phyloP scores from a whole-genome alignment of 2,329 filamentous ascomycete species.

The Exophiala sp. region DNA sequence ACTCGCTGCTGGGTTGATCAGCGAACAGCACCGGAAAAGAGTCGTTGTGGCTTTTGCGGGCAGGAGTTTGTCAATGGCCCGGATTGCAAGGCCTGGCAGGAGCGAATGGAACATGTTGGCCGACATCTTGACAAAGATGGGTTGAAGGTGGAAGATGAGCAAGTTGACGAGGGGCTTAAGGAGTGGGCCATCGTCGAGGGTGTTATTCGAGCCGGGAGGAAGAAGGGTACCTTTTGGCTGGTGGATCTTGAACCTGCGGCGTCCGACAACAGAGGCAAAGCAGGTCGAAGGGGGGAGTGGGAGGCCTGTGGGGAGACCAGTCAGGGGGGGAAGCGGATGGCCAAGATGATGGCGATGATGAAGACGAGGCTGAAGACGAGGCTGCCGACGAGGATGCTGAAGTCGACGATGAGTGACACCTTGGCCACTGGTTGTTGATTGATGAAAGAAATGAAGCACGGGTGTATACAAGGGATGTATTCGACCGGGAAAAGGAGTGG shows the following conservation, averaged over 20 bases:
- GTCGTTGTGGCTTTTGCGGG: constrained; percentile 58
- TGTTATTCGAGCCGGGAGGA: constrained; percentile 15
- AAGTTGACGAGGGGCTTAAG: constrained; percentile 38
- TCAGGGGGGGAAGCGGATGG: constrained; percentile 1
- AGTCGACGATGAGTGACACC: background rate
- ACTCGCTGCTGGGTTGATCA: constrained; percentile 54
- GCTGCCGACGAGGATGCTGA: constrained; percentile 1
- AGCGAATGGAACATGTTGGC: constrained; percentile 81
- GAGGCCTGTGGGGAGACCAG: constrained; percentile 3
- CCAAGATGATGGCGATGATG: background rate
- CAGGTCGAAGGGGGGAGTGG: constrained; percentile 6
- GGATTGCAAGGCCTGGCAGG: constrained; percentile 60
- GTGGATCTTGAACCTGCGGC: constrained; percentile 10
- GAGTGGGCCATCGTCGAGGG: constrained; percentile 38
- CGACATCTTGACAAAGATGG: constrained; percentile 65
- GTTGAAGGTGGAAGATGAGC: constrained; percentile 26
- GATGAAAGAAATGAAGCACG: too few species aligned
- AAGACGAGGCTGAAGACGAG: background rate
- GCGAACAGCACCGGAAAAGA: constrained; percentile 55
- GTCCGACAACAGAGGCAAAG: background rate
- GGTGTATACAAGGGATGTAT: too few species aligned
- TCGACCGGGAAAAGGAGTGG: too few species aligned
- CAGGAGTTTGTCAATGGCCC: constrained; percentile 22
- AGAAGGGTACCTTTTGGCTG: constrained; percentile 20
- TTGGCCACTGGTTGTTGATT: background rate